A percentile compares a stretch with the other conserved stretches of the same genome.
Conservation (phyloP, 805 yeast species). For the Nakazawaea peltata region DNA sequence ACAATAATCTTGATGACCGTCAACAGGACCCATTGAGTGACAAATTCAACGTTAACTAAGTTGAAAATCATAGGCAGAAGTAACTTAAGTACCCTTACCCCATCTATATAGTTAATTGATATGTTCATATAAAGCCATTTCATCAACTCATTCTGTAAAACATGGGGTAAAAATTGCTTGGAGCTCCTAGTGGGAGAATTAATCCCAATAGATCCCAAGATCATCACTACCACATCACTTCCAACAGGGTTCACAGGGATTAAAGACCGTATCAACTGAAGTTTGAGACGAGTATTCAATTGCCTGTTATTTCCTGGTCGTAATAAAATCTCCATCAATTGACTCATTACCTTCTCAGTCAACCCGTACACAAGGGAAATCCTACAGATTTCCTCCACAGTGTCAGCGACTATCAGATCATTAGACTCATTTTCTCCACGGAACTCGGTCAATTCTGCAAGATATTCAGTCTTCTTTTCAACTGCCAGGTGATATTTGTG, state of each 20-base stretch:
- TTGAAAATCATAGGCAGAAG: conserved; percentile 8
- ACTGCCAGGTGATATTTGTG: too few species aligned
- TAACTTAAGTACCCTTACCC: background rate
- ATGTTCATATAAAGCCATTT: conserved; percentile 8
- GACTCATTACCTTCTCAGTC: background rate
- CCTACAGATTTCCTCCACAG: too few species aligned
- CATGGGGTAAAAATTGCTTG: conserved; percentile 4
- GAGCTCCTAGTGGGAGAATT: background rate
- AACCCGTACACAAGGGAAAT: too few species aligned
- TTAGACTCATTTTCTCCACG: too few species aligned
- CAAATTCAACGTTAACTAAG: conserved; percentile 1
- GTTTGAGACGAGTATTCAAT: too few species aligned
- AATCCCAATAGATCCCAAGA: conserved; percentile 7
- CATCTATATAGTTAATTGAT: conserved; percentile 3
- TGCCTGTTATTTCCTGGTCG: too few species aligned
- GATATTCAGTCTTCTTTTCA: too few species aligned
- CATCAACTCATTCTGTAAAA: conserved; percentile 6
- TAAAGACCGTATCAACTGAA: conserved; percentile 2
- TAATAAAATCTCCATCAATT: conserved; percentile 1
- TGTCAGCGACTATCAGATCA: too few species aligned
- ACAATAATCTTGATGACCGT: conserved; percentile 3
- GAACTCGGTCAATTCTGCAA: too few species aligned
- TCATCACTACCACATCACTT: conserved; percentile 1
- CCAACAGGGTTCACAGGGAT: conserved; percentile 3
- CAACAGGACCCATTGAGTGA: conserved; percentile 3